Evolutionary conservation across 2,329 filamentous ascomycete genomes (phyloP), one percentile per base, ranked within the genome.

Genomic region (Ophiostoma piceae): DNA sequence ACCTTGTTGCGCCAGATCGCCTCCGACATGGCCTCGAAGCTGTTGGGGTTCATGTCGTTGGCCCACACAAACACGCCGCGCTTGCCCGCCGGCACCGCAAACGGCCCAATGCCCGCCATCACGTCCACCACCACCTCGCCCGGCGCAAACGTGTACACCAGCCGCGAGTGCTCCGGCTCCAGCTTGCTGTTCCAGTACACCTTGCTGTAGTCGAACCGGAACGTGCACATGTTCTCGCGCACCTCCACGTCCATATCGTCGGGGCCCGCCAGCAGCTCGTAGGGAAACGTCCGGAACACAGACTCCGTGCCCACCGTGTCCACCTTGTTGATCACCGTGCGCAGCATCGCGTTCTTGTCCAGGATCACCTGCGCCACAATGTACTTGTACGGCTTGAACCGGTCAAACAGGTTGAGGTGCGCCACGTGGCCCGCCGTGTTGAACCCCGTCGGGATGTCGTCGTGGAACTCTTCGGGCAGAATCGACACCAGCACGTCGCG

Each of bases 141-240:
- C 7, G 90, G 88, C 70, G 87, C 82, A 82, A 98, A 97, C 69
- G 89, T 80, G 68, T 85, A 82, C 71, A 94, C 87, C 19, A 98
- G 82, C 2, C 95, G 85, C 73, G 90, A 88, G 79, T 99, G 95
- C 79, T 99, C 95, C 0, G 88, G 91, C 76, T 96, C 90, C 16
- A 99, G 86, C 74, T 94, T 89, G 76, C 89, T 93, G 80, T 99
- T 99, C 94, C 94, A 99, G 83, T 99, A 99, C 3, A 99, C 95
- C 75, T 96, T 96, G 72, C 91, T 87, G 79, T 96, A 99, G 82
- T 99, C 92, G 79, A 99, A 98, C 70, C 84, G 84, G 81, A 97
- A 99, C n/a, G 84, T 82, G 81, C 95, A 98, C 72, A 88, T 87
- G 75, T 91, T 90, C 80, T 97, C 93, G 73, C 86, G 87, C 68